phyloP scores from a whole-genome alignment of 2,329 filamentous ascomycete species.

The Stemphylium lycopersici region DNA sequence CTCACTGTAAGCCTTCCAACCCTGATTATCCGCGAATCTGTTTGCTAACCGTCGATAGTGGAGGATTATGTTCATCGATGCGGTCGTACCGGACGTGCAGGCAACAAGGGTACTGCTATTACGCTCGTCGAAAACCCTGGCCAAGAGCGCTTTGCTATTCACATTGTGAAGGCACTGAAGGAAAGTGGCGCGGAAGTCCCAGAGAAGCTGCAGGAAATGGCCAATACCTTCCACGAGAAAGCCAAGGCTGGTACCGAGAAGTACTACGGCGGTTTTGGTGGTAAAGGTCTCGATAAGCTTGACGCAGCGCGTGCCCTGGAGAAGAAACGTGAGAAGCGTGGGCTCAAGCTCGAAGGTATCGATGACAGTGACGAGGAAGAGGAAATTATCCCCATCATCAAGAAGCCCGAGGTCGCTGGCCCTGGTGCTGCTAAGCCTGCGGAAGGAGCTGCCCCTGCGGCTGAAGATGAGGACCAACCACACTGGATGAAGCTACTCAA shows the following conservation, averaged over 20 bases:
- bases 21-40: background rate
- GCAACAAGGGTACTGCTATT: conserved; percentile 91
- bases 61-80: conserved; percentile 97
- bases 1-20: conserved; percentile 61
- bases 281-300: conserved; percentile 89
- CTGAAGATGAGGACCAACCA: conserved; percentile 32
- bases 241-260: conserved; percentile 93
- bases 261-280: conserved; percentile 84
- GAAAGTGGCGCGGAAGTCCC: conserved; percentile 88
- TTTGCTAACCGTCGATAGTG: conserved; percentile 45
- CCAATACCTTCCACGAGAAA: conserved; percentile 79
- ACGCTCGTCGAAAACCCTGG: conserved; percentile 93
- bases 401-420: conserved; percentile 59
- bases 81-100: conserved; percentile 90
- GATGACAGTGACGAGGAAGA: conserved; percentile 90
- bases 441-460: conserved; percentile 14
- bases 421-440: conserved; percentile 44
- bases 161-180: conserved; percentile 88
- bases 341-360: conserved; percentile 87
- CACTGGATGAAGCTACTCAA: conserved; percentile 56
- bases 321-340: conserved; percentile 73
- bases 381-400: conserved; percentile 58
- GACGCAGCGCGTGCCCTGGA: conserved; percentile 90
- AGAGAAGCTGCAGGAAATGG: conserved; percentile 66
- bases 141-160: conserved; percentile 87